A percentile compares a stretch with the other conserved stretches of the same genome.
These are phyloP conservation scores for Neurospora sp. DNA, from an alignment of 495 filamentous ascomycete genomes.

Conservation along the genomic window DNA sequence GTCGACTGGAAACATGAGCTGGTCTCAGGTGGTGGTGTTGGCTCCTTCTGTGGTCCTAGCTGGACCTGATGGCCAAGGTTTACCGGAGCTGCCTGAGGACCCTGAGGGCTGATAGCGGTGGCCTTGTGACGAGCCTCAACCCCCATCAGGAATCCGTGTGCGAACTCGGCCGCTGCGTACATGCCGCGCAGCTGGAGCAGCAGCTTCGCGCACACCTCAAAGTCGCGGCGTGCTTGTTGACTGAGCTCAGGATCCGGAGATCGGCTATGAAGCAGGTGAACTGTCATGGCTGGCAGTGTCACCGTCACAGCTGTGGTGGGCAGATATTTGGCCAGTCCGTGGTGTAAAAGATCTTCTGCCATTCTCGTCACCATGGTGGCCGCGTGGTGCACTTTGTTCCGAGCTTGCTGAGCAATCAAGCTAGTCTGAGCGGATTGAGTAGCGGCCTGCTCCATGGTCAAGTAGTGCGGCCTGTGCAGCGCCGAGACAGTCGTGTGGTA, in stretches of 20 bases:
- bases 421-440: conserved; percentile 38
- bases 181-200: conserved; percentile 71
- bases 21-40: background rate
- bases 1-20: background rate
- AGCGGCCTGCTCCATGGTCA: conserved; percentile 48
- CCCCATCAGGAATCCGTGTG: conserved; percentile 74
- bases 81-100: background rate
- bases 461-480: conserved; percentile 77
- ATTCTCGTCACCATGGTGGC: conserved; percentile 74
- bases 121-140: conserved; percentile 16
- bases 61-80: background rate
- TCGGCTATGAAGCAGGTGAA: conserved; percentile 84
- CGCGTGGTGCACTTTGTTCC: conserved; percentile 66
- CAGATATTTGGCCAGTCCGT: conserved; percentile 63
- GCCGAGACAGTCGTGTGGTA: conserved; percentile 81
- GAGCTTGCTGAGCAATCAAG: conserved; percentile 60
- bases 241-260: conserved; percentile 58
- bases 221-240: conserved; percentile 59
- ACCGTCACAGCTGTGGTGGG: conserved; percentile 85
- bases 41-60: background rate
- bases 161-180: conserved; percentile 81
- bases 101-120: background rate
- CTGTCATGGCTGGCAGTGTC: conserved; percentile 80
- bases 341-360: conserved; percentile 57
- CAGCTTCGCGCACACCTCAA: conserved; percentile 78